Percentiles rank a stretch among this genome's conserved stretches.
These are phyloP conservation scores for Gracilariopsis chorda DNA, from an alignment of 23 red algal species.

Conservation along the genomic window DNA sequence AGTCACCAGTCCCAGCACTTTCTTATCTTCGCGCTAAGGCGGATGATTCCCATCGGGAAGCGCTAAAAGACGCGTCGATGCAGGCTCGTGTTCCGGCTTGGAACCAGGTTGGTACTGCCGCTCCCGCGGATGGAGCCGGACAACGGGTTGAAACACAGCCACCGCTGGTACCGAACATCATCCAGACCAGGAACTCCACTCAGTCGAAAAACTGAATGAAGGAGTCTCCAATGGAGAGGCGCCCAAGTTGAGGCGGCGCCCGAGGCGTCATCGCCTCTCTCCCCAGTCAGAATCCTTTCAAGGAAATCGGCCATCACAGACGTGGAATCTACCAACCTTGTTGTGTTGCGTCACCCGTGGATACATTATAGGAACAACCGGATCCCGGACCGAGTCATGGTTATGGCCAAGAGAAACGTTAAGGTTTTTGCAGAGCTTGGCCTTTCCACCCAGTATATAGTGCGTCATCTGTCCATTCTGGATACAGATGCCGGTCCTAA, in stretches of 20 bases:
- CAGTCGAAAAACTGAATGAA: too few relatives aligned
- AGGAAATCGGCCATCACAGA: background rate
- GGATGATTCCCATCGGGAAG: too few relatives aligned
- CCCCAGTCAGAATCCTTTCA: background rate
- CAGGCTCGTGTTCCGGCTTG: too few relatives aligned
- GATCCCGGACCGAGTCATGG: background rate
- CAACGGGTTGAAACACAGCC: too few relatives aligned
- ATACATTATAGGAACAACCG: background rate
- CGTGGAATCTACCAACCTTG: background rate
- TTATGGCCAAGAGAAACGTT: background rate
- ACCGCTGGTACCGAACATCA: too few relatives aligned
- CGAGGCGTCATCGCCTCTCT: background rate
- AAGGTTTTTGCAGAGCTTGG: constrained; percentile 18
- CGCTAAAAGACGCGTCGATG: too few relatives aligned
- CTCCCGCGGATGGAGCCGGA: too few relatives aligned
- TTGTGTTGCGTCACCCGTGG: background rate
- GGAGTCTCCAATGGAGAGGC: background rate
- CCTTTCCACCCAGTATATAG: background rate
- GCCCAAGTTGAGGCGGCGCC: background rate
- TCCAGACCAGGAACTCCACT: too few relatives aligned
- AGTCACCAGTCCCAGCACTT: too few relatives aligned
- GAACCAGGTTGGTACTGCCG: too few relatives aligned
- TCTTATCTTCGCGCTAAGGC: too few relatives aligned
- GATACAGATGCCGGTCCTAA: constrained; percentile 20
- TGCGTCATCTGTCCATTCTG: background rate